Evolutionary conservation across 169 alveolate species (phyloP).

Genomic region (Plasmodium blacklocki): DNA sequence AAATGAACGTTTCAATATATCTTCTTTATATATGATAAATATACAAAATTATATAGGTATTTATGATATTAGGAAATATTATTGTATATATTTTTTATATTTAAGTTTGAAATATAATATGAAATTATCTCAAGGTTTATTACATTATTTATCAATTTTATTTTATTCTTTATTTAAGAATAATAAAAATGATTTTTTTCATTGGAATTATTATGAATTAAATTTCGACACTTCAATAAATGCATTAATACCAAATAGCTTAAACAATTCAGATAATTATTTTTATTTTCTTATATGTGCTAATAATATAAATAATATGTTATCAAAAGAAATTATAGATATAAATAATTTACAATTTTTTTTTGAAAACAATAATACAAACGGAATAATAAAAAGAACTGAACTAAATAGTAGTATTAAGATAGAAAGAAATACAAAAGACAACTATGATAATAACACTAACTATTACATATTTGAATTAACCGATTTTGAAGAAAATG

Average conservation of each 20-base stretch:
- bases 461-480: background rate
- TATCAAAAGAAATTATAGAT: conserved; percentile 9
- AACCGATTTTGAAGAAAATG: background rate
- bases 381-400: background rate
- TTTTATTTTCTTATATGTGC: conserved; percentile 29
- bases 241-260: background rate
- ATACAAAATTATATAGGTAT: conserved; percentile 75
- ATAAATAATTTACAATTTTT: conserved; percentile 4
- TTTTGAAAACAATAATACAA: background rate
- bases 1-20: conserved; percentile 28
- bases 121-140: conserved; percentile 20
- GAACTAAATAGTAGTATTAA: background rate
- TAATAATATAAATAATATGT: conserved; percentile 14
- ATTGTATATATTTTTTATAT: conserved; percentile 71
- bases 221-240: background rate
- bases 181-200: conserved; percentile 12
- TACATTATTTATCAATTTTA: conserved; percentile 44
- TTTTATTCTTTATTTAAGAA: conserved; percentile 37
- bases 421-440: background rate
- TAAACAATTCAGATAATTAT: conserved; percentile 31
- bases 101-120: conserved; percentile 66
- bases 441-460: background rate
- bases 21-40: conserved; percentile 70
- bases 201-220: conserved; percentile 65
- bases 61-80: conserved; percentile 66